Base-by-base conservation (phyloP, 2,329 filamentous ascomycete genomes). In the Periconia sp. region DNA sequence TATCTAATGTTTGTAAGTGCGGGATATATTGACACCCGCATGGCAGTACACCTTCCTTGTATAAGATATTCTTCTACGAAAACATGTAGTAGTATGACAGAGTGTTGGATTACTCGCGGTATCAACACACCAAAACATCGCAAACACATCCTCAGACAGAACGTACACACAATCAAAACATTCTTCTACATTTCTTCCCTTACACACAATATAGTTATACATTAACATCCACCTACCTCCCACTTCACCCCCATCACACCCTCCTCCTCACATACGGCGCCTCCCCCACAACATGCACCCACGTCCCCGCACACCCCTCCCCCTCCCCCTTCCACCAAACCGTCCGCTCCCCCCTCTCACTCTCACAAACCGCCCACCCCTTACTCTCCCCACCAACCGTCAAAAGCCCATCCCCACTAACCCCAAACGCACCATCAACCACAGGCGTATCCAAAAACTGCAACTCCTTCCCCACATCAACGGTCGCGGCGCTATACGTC, bases 291-390 rank as follows among this genome's bases (percentile, higher is more conserved):
- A 73, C 75, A 52, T 77, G 74, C 27, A 77, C 58, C 62, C 68
- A 76, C 7, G 71, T 74, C 42, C 56, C 58, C 15, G 49, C 58
- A 49, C 75, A 77, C n/a, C 61, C 66, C 23, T 53, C 47, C 49
- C 60, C 71, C 37, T 27, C 23, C 5, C 73, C 73, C 57, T 72
- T 74, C 72, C 72, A 77, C 31, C 59, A 68, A 58, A 77, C 64
- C 45, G 76, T 72, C 10, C 58, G 56, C 53, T 66, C 57, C 15
- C 60, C 63, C 33, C 73, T 49, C 8, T 60, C 55, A 2, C 69
- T 73, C 18, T 66, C 54, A 50, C 75, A 78, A 41, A 77, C 61
- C 43, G 63, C 74, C 75, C 74, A 77, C 0, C 74, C 74, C 47
- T 67, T 74, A 76, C 31, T 71, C 75, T 14, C 62, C 60, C 47